Evolutionary conservation across 2,329 filamentous ascomycete genomes (phyloP).

Genomic region (Neurospora sp.): DNA sequence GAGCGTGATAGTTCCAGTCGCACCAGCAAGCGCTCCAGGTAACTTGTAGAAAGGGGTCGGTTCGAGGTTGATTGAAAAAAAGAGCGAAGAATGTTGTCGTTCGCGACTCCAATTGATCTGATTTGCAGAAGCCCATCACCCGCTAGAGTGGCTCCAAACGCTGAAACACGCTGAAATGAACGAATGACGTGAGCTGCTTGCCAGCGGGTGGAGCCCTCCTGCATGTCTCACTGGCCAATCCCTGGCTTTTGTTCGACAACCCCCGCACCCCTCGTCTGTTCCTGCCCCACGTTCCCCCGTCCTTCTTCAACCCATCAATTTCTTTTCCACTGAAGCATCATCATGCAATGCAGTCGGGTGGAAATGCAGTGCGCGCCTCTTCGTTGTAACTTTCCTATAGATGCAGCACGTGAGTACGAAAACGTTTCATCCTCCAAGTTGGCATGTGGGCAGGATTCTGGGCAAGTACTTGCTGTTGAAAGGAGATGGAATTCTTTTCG

Average conservation of each 20-base stretch:
- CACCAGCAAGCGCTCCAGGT: not conserved
- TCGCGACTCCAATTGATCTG: not conserved
- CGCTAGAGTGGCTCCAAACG: not conserved
- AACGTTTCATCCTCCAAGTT: not conserved
- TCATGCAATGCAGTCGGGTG: not conserved
- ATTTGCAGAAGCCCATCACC: not conserved
- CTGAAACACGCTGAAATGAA: not conserved
- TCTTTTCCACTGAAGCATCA: not conserved
- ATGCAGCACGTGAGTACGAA: not conserved
- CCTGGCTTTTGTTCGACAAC: not conserved
- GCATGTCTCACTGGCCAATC: not conserved
- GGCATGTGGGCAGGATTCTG: not conserved
- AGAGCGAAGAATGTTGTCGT: not conserved
- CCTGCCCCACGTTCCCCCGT: not conserved
- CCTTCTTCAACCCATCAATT: not conserved
- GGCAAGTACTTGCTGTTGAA: not conserved
- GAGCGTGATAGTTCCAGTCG: not conserved
- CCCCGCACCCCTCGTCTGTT: not conserved
- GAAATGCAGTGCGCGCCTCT: not conserved
- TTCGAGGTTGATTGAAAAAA: not conserved
- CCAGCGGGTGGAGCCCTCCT: not conserved
- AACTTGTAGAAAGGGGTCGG: not conserved
- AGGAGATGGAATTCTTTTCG: not conserved
- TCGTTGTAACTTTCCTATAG: not conserved
- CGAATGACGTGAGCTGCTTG: not conserved